Base-by-base conservation (phyloP, 306 rosid genomes). In the Begonia loranthoides region DNA sequence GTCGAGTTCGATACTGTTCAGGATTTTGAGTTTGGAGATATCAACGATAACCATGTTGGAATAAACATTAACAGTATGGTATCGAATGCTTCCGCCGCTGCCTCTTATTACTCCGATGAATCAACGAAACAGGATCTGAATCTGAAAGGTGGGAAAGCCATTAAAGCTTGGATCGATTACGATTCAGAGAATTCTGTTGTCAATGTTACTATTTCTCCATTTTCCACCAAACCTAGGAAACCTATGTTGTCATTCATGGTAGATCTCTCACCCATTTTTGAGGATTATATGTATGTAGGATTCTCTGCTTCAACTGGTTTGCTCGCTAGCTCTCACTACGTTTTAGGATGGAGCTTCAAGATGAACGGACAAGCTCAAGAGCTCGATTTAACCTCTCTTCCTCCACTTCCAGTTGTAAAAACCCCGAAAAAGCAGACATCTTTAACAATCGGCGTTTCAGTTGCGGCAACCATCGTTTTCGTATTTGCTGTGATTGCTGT, bases 321-420 rank as follows among this genome's bases (percentile, higher is more conserved):
- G 6, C 5, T 52, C 13, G 0, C 51, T 12, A 33, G 58, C 43
- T 28, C 66, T 1, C 59, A 61, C 3, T 52, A 33, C 51, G 39
- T 61, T 12, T 13, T 52, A 19, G 66, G 66, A 0, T 61, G 66
- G 66, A 61, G 66, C 24, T 61, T 61, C 45, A 50, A 56, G 48
- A 47, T 62, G 41, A 62, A 62, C 17, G 67, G 60, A 16, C 9
- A 13, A 13, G 67, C 67, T 54, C 39, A 24, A 54, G 54, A 28
- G 13, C 49, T 62, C 13, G 21, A 3, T 6, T 53, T 45, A 22
- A 53, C 60, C 13, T 15, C 41, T 3, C 66, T 62, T 36, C 60
- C 66, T 10, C 9, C 11, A 7, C 41, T 49, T 0, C 52, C 45
- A 15, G 47, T 28, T 5, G 36, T 28, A 28, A 8, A 15, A 49